Conservation (phyloP, 208 protist genomes). For the Zelonia costaricensis region DNA sequence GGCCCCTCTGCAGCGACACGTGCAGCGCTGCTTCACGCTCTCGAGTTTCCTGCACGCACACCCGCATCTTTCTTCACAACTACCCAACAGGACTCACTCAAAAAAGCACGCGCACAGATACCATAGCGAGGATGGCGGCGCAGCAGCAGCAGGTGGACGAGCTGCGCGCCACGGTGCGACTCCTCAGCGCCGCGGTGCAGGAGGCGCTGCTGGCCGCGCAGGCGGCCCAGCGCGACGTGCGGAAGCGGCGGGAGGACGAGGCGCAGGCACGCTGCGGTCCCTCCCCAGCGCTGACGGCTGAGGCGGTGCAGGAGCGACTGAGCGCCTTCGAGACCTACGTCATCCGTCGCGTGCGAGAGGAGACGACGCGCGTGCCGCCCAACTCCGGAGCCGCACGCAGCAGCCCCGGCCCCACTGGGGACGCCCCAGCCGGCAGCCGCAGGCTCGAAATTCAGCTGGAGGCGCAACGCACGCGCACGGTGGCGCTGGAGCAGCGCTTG, state of each 20-base stretch:
- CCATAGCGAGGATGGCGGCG: too few species aligned
- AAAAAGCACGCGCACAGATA: too few species aligned
- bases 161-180: not conserved
- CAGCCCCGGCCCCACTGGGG: too few species aligned
- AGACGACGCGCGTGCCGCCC: slow-evolving; percentile 9
- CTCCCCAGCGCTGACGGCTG: not conserved
- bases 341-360: slow-evolving; percentile 32
- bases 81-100: too few species aligned
- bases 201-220: not conserved
- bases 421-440: not conserved
- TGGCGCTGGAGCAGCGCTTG: slow-evolving; percentile 28
- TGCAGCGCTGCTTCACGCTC: too few species aligned
- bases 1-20: too few species aligned
- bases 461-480: slow-evolving; percentile 21
- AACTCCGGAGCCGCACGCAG: too few species aligned
- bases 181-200: slow-evolving; percentile 1
- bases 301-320: slow-evolving; percentile 23
- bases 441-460: slow-evolving; percentile 15
- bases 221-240: not conserved
- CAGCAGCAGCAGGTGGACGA: not conserved
- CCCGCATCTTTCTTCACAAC: too few species aligned
- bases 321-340: slow-evolving; percentile 42
- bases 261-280: not conserved
- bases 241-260: not conserved
- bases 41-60: too few species aligned